Evolutionary conservation across 2,329 filamentous ascomycete species (phyloP).

Genomic region (Talaromyces sp.): DNA sequence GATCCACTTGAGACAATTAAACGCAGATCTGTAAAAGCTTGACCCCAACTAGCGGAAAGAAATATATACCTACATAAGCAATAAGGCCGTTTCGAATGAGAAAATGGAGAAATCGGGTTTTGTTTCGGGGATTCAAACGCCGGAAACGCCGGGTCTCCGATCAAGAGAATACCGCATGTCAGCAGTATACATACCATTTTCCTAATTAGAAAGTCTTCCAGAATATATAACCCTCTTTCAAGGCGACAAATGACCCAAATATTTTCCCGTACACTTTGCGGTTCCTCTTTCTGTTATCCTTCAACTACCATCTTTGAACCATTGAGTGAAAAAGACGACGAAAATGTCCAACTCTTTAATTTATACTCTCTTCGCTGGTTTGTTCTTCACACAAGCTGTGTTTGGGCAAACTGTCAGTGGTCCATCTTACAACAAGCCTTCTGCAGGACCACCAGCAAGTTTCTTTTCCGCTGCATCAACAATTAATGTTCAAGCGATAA

Average conservation of each 20-base stretch:
- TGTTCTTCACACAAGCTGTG: not conserved
- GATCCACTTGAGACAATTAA: not conserved
- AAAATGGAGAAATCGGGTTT: not conserved
- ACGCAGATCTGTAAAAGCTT: not conserved
- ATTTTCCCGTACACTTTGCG: not conserved
- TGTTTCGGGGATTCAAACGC: not conserved
- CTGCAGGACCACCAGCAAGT: constrained; percentile 19
- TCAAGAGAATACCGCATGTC: not conserved
- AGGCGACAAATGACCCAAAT: not conserved
- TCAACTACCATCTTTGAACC: not conserved
- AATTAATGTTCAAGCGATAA: constrained; percentile 21
- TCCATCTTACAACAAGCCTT: constrained; percentile 19
- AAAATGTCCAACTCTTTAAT: not conserved
- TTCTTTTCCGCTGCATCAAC: constrained; percentile 23
- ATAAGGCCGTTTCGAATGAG: not conserved
- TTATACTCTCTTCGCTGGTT: not conserved
- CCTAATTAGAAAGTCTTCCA: not conserved
- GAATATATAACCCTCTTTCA: not conserved
- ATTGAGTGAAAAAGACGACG: not conserved
- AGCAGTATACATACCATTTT: not conserved
- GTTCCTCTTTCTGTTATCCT: not conserved
- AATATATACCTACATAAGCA: not conserved
- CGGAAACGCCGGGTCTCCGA: not conserved
- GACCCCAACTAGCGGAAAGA: not conserved
- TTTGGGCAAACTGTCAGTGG: constrained; percentile 17